A percentile compares a stretch with the other conserved stretches of the same genome.
Conservation (phyloP, 2,329 filamentous ascomycete species). For the Talaromyces sp. region DNA sequence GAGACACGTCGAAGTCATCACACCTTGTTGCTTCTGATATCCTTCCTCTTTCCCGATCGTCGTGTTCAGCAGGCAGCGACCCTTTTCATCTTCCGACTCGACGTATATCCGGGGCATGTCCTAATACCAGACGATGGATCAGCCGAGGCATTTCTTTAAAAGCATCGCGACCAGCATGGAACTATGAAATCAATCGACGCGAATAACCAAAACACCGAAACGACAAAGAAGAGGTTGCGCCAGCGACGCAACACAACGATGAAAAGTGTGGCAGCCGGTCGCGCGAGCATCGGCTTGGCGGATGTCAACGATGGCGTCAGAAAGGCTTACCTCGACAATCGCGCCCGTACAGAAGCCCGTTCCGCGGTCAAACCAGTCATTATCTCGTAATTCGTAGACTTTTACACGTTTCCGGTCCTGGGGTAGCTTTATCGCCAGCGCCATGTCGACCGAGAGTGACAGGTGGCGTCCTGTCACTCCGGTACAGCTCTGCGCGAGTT, state of each 20-base stretch:
- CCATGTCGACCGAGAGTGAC: conserved; percentile 41
- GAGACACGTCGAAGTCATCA: background rate
- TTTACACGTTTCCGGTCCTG: conserved; percentile 71
- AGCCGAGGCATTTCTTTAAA: conserved; percentile 13
- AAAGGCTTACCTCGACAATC: conserved; percentile 62
- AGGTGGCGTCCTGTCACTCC: conserved; percentile 39
- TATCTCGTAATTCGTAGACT: conserved; percentile 96
- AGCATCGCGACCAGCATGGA: background rate
- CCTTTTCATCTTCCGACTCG: conserved; percentile 87
- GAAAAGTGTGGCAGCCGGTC: conserved; percentile 5
- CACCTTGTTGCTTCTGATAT: conserved; percentile 96
- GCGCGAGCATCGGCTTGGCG: conserved; percentile 13
- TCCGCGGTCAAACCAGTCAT: conserved; percentile 98
- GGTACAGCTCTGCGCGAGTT: conserved; percentile 21
- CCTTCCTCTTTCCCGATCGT: conserved; percentile 89
- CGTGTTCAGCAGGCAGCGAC: conserved; percentile 79
- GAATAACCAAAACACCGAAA: background rate
- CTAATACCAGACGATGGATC: conserved; percentile 34
- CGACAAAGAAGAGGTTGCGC: conserved; percentile 15
- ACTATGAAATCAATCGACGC: background rate
- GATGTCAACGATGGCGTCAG: conserved; percentile 7
- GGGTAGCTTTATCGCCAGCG: conserved; percentile 46
- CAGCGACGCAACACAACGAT: conserved; percentile 11
- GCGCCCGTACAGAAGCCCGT: conserved; percentile 90
- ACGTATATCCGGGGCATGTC: conserved; percentile 87